Percentiles rank a stretch among this genome's conserved stretches.
phyloP scores from a whole-genome alignment of 2,329 filamentous ascomycete species.

The Colletotrichum tamarilloi region DNA sequence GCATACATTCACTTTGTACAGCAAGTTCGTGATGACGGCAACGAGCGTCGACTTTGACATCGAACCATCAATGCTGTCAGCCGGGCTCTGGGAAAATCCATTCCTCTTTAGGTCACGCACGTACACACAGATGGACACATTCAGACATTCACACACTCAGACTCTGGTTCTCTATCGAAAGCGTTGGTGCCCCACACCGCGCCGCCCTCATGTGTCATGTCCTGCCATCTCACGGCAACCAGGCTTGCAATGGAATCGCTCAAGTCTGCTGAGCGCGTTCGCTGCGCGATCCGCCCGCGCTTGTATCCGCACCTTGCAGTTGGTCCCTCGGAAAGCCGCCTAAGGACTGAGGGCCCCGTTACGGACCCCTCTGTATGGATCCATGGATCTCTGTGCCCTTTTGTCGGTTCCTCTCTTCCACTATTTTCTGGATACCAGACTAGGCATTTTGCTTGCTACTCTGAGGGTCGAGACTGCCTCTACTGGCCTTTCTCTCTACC shows the following conservation, averaged over 20 bases:
- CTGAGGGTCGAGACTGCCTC: background rate
- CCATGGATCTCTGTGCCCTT: background rate
- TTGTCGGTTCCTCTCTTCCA: conserved; percentile 5
- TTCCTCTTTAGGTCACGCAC: background rate
- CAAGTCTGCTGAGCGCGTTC: background rate
- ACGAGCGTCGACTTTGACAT: background rate
- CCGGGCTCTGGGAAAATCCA: background rate
- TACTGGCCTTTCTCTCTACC: background rate
- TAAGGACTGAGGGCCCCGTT: background rate
- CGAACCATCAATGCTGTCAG: background rate
- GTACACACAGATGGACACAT: background rate
- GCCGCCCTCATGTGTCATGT: conserved; percentile 14
- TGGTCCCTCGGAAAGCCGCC: background rate
- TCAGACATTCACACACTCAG: background rate
- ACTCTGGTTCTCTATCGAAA: background rate
- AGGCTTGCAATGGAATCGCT: background rate
- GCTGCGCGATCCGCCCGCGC: background rate
- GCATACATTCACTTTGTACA: background rate
- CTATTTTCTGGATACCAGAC: background rate
- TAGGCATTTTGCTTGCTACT: background rate
- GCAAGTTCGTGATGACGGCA: background rate
- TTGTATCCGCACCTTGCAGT: background rate
- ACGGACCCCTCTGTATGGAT: background rate
- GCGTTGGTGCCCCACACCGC: background rate
- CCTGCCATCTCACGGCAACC: conserved; percentile 6